These are phyloP conservation scores for Teunomyces kruisii DNA, from an alignment of 805 yeast species.

Conservation along the genomic window DNA sequence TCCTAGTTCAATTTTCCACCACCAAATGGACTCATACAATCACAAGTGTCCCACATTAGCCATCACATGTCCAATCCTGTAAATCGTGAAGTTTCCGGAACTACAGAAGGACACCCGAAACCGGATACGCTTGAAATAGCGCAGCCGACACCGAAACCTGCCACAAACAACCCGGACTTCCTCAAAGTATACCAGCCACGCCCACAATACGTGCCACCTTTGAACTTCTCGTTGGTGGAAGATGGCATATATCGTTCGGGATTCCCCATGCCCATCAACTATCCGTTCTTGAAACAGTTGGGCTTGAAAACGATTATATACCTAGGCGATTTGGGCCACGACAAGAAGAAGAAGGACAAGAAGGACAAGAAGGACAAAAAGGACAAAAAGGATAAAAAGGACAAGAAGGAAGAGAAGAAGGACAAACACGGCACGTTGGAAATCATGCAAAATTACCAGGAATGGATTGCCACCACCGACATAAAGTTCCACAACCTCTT, in stretches of 20 bases:
- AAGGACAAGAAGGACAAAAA: constrained; percentile 10
- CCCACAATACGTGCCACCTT: constrained; percentile 70
- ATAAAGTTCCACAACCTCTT: constrained; percentile 59
- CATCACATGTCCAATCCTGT: not conserved
- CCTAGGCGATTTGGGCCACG: constrained; percentile 60
- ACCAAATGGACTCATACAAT: too few species aligned
- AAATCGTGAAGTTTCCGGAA: not conserved
- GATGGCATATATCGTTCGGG: constrained; percentile 89
- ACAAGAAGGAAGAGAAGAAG: constrained; percentile 23
- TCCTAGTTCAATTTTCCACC: not conserved
- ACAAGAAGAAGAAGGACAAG: constrained; percentile 16
- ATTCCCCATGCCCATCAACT: constrained; percentile 87
- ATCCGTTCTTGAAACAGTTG: constrained; percentile 70
- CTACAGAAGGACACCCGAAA: not conserved
- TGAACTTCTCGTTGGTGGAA: constrained; percentile 86
- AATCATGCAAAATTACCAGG: constrained; percentile 55
- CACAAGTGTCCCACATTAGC: too few species aligned
- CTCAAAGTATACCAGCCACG: not conserved
- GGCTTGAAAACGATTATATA: constrained; percentile 78
- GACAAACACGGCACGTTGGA: constrained; percentile 53
- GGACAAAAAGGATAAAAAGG: constrained; percentile 10
- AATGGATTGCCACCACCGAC: constrained; percentile 59
- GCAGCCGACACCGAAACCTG: not conserved
- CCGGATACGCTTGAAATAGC: not conserved
- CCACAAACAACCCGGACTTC: not conserved